Evolutionary conservation across 345 rosid species (phyloP).

Genomic region (Eucalyptus cloeziana): DNA sequence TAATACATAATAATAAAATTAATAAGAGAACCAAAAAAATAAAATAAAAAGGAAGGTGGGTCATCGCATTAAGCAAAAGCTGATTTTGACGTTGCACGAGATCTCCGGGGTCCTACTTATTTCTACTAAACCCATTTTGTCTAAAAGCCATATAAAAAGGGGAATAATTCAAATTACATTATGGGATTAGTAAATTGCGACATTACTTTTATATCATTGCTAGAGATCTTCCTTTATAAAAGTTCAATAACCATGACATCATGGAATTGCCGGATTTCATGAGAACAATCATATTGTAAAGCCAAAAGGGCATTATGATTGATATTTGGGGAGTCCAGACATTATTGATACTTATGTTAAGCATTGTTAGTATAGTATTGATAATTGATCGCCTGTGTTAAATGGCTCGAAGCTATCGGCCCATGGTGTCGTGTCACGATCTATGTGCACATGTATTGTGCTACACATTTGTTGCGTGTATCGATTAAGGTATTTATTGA

Average conservation of each 20-base stretch:
- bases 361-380: background rate
- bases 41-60: background rate
- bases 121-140: background rate
- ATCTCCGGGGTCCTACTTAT: background rate
- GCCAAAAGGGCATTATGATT: background rate
- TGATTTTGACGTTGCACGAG: background rate
- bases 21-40: background rate
- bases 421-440: accelerated
- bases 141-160: background rate
- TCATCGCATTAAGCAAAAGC: background rate
- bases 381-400: background rate
- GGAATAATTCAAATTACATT: background rate
- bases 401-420: background rate
- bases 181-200: background rate
- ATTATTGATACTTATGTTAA: background rate
- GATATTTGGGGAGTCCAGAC: background rate
- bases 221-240: background rate
- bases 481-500: background rate
- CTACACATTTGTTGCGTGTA: background rate
- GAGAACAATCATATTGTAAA: background rate
- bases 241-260: background rate
- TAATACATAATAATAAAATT: background rate
- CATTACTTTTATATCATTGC: background rate
- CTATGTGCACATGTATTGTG: background rate
- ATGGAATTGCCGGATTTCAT: background rate